Conservation (phyloP, 768 basidiomycete genomes). For the Suillus ampliporus region DNA sequence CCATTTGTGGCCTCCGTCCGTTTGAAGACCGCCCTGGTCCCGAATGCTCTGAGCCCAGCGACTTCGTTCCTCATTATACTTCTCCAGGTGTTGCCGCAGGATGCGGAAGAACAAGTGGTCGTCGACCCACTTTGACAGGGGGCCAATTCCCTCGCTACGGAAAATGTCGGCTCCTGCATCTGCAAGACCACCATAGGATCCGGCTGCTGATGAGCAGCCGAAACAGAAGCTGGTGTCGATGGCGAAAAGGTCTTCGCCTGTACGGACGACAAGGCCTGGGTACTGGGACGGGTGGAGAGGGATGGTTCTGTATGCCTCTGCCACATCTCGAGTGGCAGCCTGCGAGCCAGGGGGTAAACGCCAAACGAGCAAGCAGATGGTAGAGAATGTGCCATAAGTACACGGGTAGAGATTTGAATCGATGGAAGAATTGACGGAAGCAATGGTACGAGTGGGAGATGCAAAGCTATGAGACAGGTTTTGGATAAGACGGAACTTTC, state of each 20-base stretch:
- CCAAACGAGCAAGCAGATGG: too few species aligned
- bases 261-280: constrained; percentile 30
- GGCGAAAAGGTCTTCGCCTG: constrained; percentile 22
- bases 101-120: constrained; percentile 28
- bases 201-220: constrained; percentile 24
- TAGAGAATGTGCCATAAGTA: too few species aligned
- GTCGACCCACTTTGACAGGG: constrained; percentile 32
- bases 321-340: constrained; percentile 38
- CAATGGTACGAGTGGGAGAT: background rate
- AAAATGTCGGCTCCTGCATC: too few species aligned
- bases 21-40: constrained; percentile 7
- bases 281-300: constrained; percentile 36
- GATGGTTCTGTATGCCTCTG: constrained; percentile 40
- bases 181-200: constrained; percentile 30
- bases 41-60: constrained; percentile 16
- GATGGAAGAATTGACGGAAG: constrained; percentile 42
- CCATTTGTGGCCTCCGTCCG: constrained; percentile 27
- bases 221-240: constrained; percentile 37
- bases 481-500: constrained; percentile 41
- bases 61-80: constrained; percentile 9
- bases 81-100: constrained; percentile 1
- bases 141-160: constrained; percentile 25
- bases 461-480: constrained; percentile 36
- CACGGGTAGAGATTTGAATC: constrained; percentile 41
- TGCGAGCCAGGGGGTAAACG: too few species aligned